These are phyloP conservation scores for Podospora appendiculata DNA, from an alignment of 495 filamentous ascomycete genomes.

Conservation along the genomic window DNA sequence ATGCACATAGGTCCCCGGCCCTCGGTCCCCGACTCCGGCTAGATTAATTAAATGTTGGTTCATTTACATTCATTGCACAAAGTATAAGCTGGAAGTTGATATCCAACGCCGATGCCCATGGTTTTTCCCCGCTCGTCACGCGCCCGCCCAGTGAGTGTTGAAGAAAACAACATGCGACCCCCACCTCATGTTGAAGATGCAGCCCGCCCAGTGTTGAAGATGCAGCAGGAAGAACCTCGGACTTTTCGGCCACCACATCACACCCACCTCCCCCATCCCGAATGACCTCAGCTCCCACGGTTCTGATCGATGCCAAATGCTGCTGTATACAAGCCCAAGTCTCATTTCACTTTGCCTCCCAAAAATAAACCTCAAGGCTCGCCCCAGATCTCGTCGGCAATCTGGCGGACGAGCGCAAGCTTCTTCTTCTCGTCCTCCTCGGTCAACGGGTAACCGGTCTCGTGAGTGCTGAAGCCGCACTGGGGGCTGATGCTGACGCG, in stretches of 20 bases:
- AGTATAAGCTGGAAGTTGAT: slow-evolving; percentile 14
- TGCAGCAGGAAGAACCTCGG: slow-evolving; percentile 3
- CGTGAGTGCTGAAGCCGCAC: slow-evolving; percentile 73
- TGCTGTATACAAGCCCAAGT: not conserved
- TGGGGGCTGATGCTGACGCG: slow-evolving; percentile 67
- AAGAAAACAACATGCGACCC: not conserved
- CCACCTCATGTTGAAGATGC: not conserved
- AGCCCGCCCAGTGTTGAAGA: slow-evolving; percentile 7
- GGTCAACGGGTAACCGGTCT: slow-evolving; percentile 57
- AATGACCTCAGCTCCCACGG: too few relatives aligned
- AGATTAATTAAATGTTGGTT: too few relatives aligned
- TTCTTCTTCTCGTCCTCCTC: slow-evolving; percentile 64
- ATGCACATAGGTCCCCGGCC: too few relatives aligned
- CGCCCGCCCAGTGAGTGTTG: not conserved
- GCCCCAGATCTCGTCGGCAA: slow-evolving; percentile 64
- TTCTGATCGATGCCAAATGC: too few relatives aligned
- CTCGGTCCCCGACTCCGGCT: too few relatives aligned
- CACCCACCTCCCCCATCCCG: too few relatives aligned
- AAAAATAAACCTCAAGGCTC: slow-evolving; percentile 36
- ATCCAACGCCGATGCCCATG: slow-evolving; percentile 10
- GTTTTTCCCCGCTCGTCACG: not conserved
- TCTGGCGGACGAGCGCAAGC: slow-evolving; percentile 56
- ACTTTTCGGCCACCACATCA: too few relatives aligned
- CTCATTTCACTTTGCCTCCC: not conserved
- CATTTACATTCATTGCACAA: too few relatives aligned